Evolutionary conservation across 345 rosid species (phyloP).

Genomic region (Mallotus nudiflorus): DNA sequence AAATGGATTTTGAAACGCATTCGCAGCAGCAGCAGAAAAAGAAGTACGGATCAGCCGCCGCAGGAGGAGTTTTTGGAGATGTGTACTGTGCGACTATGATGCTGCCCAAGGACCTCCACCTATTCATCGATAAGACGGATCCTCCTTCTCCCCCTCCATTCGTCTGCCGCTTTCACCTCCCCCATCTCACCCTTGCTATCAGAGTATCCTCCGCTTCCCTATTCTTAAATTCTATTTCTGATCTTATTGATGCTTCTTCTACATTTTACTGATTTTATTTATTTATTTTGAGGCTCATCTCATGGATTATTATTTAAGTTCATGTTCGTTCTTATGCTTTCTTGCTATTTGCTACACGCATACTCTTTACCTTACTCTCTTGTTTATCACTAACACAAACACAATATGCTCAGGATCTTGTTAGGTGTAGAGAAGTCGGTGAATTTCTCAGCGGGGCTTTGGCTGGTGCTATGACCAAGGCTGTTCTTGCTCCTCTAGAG

Average conservation of each 20-base stretch:
- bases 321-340: too few species aligned
- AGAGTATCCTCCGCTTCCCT: slow-evolving; percentile 39
- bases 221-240: too few species aligned
- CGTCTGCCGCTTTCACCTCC: slow-evolving; percentile 20
- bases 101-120: slow-evolving; percentile 54
- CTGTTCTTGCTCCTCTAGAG: slow-evolving; percentile 96
- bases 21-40: slow-evolving; percentile 62
- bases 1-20: slow-evolving; percentile 50
- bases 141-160: slow-evolving; percentile 21
- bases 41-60: slow-evolving; percentile 18
- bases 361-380: background rate
- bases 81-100: slow-evolving; percentile 39
- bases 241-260: background rate
- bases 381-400: slow-evolving; percentile 18
- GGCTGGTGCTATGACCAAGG: slow-evolving; percentile 99
- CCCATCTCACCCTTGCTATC: slow-evolving; percentile 48
- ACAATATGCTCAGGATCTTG: slow-evolving; percentile 51
- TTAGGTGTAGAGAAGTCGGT: slow-evolving; percentile 72
- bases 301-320: too few species aligned
- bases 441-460: slow-evolving; percentile 98
- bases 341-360: too few species aligned
- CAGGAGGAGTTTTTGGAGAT: slow-evolving; percentile 41
- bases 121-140: slow-evolving; percentile 44
- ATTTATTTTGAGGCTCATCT: too few species aligned
- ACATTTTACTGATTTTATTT: too few species aligned